A percentile compares a stretch with the other conserved stretches of the same genome.
Evolutionary conservation across 192 early-diverging fungal genomes (phyloP).

Genomic region (Umbelopsis sp.): DNA sequence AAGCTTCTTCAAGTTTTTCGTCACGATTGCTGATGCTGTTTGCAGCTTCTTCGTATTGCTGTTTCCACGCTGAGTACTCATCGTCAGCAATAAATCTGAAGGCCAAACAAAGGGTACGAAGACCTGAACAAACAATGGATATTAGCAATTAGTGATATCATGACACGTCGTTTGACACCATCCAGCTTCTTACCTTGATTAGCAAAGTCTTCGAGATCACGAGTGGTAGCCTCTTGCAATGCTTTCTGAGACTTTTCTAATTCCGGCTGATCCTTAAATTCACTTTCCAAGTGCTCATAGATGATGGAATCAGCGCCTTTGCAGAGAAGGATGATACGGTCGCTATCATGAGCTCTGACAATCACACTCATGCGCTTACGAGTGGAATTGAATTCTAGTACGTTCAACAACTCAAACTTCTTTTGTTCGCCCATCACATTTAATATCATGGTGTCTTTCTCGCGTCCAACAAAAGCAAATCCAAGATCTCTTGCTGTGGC

Average conservation of each 20-base stretch:
- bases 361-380: slow-evolving; percentile 97
- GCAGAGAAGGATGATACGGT: slow-evolving; percentile 75
- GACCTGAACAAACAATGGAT: slow-evolving; percentile 35
- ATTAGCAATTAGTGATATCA: not conserved
- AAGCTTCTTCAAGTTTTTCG: slow-evolving; percentile 72
- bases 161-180: slow-evolving; percentile 35
- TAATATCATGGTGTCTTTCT: slow-evolving; percentile 64
- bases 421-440: slow-evolving; percentile 77
- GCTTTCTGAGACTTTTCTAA: slow-evolving; percentile 63
- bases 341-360: slow-evolving; percentile 68
- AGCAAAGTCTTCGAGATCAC: slow-evolving; percentile 87
- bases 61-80: slow-evolving; percentile 72
- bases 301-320: slow-evolving; percentile 97
- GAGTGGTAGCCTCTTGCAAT: slow-evolving; percentile 68
- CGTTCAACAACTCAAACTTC: slow-evolving; percentile 65
- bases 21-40: slow-evolving; percentile 80
- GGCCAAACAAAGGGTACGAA: slow-evolving; percentile 90
- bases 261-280: slow-evolving; percentile 40
- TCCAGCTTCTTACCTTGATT: slow-evolving; percentile 52
- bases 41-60: slow-evolving; percentile 74
- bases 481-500: slow-evolving; percentile 84
- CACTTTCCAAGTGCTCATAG: slow-evolving; percentile 69
- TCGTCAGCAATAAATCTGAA: slow-evolving; percentile 72
- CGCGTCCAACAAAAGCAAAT: slow-evolving; percentile 80
- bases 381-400: slow-evolving; percentile 92